Base-by-base conservation (phyloP, 1,139 yeast genomes). In the Geotrichum europaeum region DNA sequence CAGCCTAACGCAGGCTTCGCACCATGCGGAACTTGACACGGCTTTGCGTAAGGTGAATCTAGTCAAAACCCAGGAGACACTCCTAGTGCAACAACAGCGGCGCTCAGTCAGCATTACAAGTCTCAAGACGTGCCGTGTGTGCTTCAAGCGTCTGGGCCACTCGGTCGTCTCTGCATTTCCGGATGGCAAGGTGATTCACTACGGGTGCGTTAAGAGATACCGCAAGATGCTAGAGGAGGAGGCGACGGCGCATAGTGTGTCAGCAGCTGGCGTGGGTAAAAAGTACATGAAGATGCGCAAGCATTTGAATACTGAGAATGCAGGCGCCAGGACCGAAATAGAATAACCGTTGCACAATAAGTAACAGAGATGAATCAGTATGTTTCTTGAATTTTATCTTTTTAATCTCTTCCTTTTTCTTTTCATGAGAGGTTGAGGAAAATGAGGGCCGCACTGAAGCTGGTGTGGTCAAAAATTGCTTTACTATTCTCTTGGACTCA, bases 91-190 rank as follows among this genome's bases (percentile, higher is more conserved):
- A 9, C 68, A 66, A 62, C 78, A 66, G 70, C 79, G 73, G 67
- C 78, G 68, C 66, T 75, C 70, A 69, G 78, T 67, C 64, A 76
- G 69, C 36, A 71, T 72, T 65, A 81, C 71, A 60, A 76, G 69
- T 65, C 79, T 68, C 66, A 78, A 72, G 65, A 77, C 76, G 2
- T 90, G 97, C 69, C 69, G 75, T 0, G 79, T 83, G 20, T 90
- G 97, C 72, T 76, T 78, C 34, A 83, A 83, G 65, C 72, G 80
- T 24, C 76, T 89, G 49, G 91, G 91, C 3, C 80, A 81, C 64
- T 81, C 88, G 53, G 86, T 88, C 0, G 75, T 86, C 49, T 78
- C 85, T 32, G 81, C 81, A 13, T 78, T 79, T 47, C 81, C 81
- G 0, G 76, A 79, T 59, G 80, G 80, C n/a, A 73, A 75, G 12